Evolutionary conservation across 2,329 filamentous ascomycete species (phyloP), one percentile per base, ranked within the genome.

Genomic region (Davidsoniella eucalypti): DNA sequence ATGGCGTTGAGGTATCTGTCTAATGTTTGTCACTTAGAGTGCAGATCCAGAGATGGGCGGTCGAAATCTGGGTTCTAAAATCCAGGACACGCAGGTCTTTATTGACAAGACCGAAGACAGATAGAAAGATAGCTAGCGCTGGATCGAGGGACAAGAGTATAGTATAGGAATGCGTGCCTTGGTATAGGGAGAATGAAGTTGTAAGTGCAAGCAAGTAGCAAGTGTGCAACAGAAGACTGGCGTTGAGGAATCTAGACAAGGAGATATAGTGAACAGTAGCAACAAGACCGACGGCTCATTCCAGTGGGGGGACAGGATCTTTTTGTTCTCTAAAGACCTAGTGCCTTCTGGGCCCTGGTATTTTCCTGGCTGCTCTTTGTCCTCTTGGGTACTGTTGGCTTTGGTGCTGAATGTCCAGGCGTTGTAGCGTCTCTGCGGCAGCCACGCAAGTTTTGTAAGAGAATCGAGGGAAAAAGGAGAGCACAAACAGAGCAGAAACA

Each of bases 381-480:
- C 8, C 6, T 33, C 21, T 23, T 23, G 4, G 21, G 21, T 23
- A 23, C 21, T 23, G 4, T 23, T 33, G 29, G 29, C 1, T 33
- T 33, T 9, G 2, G 29, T 33, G 29, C 6, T 33, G 29, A 5
- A 12, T 33, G 29, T 33, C 29, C 29, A 33, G 29, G 29, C 29
- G 29, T 33, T 33, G 9, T 33, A 33, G 29, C 29, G 29, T 33
- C 29, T 33, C 29, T 33, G 29, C 29, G 16, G 38, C 23, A 36
- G 37, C 49, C 49, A 25, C 49, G 25, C 44, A 47, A 25, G 37
- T 51, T 37, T 51, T 46, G 41, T 45, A 23, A 51, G 49, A 51
- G 49, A 44, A 44, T 46, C 36, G 17, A 42, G 37, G 29, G 29
- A 33, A 33, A 33, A 33, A 33, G 29, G 29, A 33, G 29, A 12